Base-by-base conservation (phyloP, 148 eudicot genomes). In the Vaccinium macrocarpon region DNA sequence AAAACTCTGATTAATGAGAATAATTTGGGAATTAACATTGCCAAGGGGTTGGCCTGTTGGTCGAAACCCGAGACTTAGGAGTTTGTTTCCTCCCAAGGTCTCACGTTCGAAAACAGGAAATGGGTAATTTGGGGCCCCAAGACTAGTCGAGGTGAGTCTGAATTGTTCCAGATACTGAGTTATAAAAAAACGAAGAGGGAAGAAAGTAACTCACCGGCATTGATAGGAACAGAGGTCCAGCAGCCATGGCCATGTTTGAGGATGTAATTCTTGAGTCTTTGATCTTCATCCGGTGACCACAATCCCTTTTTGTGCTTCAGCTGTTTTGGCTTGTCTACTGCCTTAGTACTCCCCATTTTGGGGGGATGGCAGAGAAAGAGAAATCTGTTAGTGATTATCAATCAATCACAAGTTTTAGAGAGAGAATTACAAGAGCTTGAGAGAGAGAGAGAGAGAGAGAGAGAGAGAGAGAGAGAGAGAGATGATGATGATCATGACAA, bases 271-370 rank as follows among this genome's bases (percentile, higher is more conserved):
- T 84, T 90, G 46, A 95, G 98, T 87, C 87, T 93, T 50, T 88
- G 90, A 82, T 95, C 98, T 89, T 95, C 98, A 66, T 94, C 94
- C 0, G 98, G 98, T 46, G 98, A 96, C 98, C 98, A 96, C 35
- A 94, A 76, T 16, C 98, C 98, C 87, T 91, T 94, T 82, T 88
- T 94, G 85, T 92, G 92, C 87, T 92, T 95, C 68, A n/a, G 13
- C 82, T 78, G 72, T 55, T 81, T 85, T 56, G 84, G 61, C 82
- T 91, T 92, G 10, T 89, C 78, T 9, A 35, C 85, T 19, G 55
- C 78, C 52, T 86, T 10, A 81, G 87, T 91, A 19, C 73, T 82
- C 79, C 89, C 88, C 95, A 92, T 92, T 73, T 70, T 21, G 18
- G 50, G 15, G 50, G 32, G 73, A 49, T 1, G n/a, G 70, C 6